These are phyloP conservation scores for Rhododendron henanense DNA, from an alignment of 148 eudicot species.

Conservation along the genomic window DNA sequence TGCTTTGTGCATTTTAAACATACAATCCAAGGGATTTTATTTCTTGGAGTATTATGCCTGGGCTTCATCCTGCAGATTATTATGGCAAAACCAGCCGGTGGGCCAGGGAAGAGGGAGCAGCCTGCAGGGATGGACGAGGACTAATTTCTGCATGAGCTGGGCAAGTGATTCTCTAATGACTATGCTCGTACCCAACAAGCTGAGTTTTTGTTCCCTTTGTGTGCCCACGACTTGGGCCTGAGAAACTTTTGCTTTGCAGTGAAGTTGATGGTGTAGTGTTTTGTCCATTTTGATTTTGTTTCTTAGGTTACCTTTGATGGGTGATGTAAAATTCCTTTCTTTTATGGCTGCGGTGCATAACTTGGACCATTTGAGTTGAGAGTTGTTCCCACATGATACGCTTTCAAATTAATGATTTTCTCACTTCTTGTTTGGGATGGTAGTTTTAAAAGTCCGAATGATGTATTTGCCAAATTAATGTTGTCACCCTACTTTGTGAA, in stretches of 20 bases:
- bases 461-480: not conserved
- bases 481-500: not conserved
- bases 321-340: not conserved
- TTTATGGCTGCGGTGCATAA: not conserved
- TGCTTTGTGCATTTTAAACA: not conserved
- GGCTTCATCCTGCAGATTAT: slow-evolving; percentile 59
- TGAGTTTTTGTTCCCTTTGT: not conserved
- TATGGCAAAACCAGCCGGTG: slow-evolving; percentile 98
- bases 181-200: not conserved
- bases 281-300: not conserved
- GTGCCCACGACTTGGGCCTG: not conserved
- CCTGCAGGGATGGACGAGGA: slow-evolving; percentile 89
- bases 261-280: not conserved
- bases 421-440: not conserved
- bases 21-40: not conserved
- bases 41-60: not conserved
- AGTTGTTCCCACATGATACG: not conserved
- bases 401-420: not conserved
- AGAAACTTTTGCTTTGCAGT: not conserved
- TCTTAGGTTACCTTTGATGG: not conserved
- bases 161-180: not conserved
- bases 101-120: slow-evolving; percentile 52
- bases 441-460: not conserved
- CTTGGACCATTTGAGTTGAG: not conserved
- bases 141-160: slow-evolving; percentile 15